These are phyloP conservation scores for Candida easanensis DNA, from an alignment of 805 yeast species.

Conservation along the genomic window DNA sequence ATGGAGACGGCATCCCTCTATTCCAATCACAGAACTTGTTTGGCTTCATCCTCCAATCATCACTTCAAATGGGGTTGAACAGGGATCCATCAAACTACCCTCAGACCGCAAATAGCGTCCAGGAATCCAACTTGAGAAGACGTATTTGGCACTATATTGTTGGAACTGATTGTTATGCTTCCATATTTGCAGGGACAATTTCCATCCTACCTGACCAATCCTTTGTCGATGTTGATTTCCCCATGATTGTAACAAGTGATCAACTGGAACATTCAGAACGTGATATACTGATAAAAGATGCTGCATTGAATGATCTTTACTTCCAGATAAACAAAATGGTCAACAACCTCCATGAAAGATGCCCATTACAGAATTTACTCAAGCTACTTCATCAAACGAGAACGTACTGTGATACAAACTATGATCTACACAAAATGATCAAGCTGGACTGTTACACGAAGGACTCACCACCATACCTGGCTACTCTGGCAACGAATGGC, in stretches of 20 bases:
- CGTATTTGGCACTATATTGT: slow-evolving; percentile 20
- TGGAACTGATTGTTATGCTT: slow-evolving; percentile 12
- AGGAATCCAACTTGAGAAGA: slow-evolving; percentile 18
- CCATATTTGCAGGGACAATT: slow-evolving; percentile 15
- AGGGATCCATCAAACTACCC: slow-evolving; percentile 39
- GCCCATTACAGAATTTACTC: slow-evolving; percentile 9
- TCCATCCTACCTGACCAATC: slow-evolving; percentile 10
- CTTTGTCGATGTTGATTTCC: slow-evolving; percentile 15
- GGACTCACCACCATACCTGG: slow-evolving; percentile 9
- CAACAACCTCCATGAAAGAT: slow-evolving; percentile 12
- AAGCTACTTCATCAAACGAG: slow-evolving; percentile 8
- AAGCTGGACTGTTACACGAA: background rate
- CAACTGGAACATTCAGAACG: slow-evolving; percentile 13
- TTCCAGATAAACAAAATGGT: slow-evolving; percentile 8
- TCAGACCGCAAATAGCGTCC: slow-evolving; percentile 11
- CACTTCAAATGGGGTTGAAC: slow-evolving; percentile 42
- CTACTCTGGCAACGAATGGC: slow-evolving; percentile 12
- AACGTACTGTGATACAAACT: slow-evolving; percentile 12
- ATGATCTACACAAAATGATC: slow-evolving; percentile 6
- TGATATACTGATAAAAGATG: slow-evolving; percentile 6
- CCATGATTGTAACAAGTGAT: slow-evolving; percentile 13
- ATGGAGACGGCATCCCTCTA: slow-evolving; percentile 41
- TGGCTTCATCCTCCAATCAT: slow-evolving; percentile 41
- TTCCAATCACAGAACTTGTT: slow-evolving; percentile 36
- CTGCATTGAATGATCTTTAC: slow-evolving; percentile 8